Evolutionary conservation across 2,329 filamentous ascomycete species (phyloP), one percentile per base, ranked within the genome.

Genomic region (Onygenales sp.): DNA sequence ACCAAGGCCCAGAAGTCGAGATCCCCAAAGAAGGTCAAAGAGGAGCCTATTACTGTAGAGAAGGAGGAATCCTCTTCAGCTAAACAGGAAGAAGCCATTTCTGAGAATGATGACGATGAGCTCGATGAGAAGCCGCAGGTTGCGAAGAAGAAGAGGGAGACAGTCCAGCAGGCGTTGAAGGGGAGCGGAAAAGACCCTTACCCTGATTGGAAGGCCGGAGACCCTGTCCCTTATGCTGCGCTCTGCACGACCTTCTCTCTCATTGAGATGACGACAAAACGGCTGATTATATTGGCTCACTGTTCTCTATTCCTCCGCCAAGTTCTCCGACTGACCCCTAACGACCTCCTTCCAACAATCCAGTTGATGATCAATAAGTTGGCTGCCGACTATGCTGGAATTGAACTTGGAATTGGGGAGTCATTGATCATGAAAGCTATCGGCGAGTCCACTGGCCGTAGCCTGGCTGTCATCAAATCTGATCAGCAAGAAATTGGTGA

Each of bases 381-480:
- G 31, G 93, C 93, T 2, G 92, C 93, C 2, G 93, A 98, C 65
- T 98, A 96, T 68, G 86, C 91, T 43, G 93, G 93, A 17, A 91
- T 98, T 57, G 93, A 98, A 70, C 79, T 98, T 33, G 93, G 93
- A n/a, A 98, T 98, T 62, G 93, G 93, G 53, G 93, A 98, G 71
- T 97, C 92, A 0, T 73, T 98, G 32, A 96, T 98, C 63, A 97
- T 97, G 91, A 98, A 97, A 69, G 88, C 93, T 4, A 95, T 98
- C 64, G 92, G 92, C 9, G 92, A 97, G 73, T 87, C 85, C 33
- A 98, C 93, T 0, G 93, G 93, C 8, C 84, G 93, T 56, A 95
- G 84, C 63, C 72, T 96, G 46, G 80, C 85, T 39, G 84, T 95
- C 51, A 95, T 98, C 76, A 97, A 96, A 73, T 83, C 87, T 48